Conservation (phyloP, 2,329 filamentous ascomycete genomes). For the Oidium heveae region DNA sequence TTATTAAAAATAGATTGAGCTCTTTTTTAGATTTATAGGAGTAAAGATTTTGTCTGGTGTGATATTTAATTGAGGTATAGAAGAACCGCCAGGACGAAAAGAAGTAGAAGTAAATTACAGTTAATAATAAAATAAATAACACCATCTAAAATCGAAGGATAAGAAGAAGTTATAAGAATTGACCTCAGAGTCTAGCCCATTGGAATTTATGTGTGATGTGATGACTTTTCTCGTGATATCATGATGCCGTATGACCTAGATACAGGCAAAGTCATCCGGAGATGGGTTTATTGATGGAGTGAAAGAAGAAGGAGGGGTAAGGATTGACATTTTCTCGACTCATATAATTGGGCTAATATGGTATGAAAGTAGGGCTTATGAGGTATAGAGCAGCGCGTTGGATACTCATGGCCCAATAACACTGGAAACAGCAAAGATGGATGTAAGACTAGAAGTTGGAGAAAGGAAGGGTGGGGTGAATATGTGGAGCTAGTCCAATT, state of each 20-base stretch:
- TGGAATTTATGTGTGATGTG: background rate
- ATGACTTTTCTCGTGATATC: constrained; percentile 8
- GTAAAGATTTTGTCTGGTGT: background rate
- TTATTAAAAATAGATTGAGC: no score
- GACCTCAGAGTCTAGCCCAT: background rate
- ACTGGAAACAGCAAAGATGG: no score
- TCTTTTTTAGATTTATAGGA: no score
- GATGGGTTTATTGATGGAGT: background rate
- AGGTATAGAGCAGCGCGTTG: no score
- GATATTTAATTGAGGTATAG: constrained; percentile 3
- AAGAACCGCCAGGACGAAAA: constrained; percentile 4
- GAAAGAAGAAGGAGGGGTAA: background rate
- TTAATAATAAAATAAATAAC: constrained; percentile 1
- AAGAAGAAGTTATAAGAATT: constrained; percentile 4
- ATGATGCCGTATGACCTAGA: constrained; percentile 7
- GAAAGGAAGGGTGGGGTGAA: no score
- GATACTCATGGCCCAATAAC: no score
- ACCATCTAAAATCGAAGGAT: constrained; percentile 5
- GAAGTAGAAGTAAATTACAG: constrained; percentile 1
- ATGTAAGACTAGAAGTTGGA: no score
- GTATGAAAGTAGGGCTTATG: no score
- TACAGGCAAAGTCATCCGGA: background rate
- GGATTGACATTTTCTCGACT: background rate
- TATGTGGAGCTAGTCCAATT: no score
- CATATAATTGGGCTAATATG: no score